Conservation (phyloP, 257 asterid genomes). For the Coffea eugenioides region DNA sequence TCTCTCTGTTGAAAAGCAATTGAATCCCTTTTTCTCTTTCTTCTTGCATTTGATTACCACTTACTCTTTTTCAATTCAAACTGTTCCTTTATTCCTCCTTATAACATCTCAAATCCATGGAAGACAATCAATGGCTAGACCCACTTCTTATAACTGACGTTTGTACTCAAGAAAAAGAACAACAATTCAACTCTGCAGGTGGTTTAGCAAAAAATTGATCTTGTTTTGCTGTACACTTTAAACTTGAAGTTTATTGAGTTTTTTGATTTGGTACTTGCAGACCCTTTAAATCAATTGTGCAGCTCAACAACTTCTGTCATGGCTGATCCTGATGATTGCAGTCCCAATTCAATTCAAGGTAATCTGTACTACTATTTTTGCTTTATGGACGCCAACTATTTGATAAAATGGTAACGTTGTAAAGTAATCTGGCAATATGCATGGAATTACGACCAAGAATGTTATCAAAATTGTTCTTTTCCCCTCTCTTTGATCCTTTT, state of each 20-base stretch:
- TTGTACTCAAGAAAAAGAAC: slow-evolving; percentile 40
- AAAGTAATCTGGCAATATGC: neutral
- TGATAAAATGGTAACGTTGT: slow-evolving; percentile 5
- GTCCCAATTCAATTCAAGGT: slow-evolving; percentile 54
- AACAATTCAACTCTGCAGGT: slow-evolving; percentile 26
- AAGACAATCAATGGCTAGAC: slow-evolving; percentile 55
- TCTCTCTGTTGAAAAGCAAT: slow-evolving; percentile 31
- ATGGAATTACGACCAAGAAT: neutral
- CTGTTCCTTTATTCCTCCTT: slow-evolving; percentile 28
- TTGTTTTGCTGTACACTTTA: neutral
- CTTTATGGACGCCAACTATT: neutral
- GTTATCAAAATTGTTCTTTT: too few species aligned
- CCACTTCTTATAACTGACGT: slow-evolving; percentile 77
- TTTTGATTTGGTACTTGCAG: slow-evolving; percentile 34
- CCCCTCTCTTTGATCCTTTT: neutral
- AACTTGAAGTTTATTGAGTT: neutral
- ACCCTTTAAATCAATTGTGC: slow-evolving; percentile 23
- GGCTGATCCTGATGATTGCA: slow-evolving; percentile 36
- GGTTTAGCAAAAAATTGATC: slow-evolving; percentile 32
- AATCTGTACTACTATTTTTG: neutral
- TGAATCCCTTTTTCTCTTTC: slow-evolving; percentile 34
- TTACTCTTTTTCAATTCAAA: slow-evolving; percentile 40
- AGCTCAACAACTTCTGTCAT: slow-evolving; percentile 37
- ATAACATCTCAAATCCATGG: slow-evolving; percentile 37
- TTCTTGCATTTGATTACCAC: slow-evolving; percentile 24